These are phyloP conservation scores for Boletus smithii DNA, from an alignment of 1,284 basidiomycete species.

Conservation along the genomic window DNA sequence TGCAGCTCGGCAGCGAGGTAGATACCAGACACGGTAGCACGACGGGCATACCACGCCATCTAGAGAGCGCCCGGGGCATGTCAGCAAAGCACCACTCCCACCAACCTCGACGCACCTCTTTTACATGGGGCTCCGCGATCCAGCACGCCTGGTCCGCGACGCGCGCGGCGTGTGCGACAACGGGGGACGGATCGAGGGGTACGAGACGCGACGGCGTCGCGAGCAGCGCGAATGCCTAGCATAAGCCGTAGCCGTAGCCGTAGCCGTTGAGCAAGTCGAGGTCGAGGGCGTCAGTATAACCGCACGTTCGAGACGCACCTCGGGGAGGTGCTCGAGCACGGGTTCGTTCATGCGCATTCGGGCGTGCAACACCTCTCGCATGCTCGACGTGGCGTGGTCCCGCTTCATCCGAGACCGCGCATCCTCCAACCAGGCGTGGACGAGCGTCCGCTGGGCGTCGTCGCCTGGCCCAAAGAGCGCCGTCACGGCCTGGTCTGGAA, in stretches of 20 bases:
- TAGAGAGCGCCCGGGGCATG: constrained; percentile 28
- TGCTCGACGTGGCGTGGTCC: constrained; percentile 19
- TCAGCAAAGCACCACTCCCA: constrained; percentile 1
- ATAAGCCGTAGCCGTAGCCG: not conserved
- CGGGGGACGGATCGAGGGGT: constrained; percentile 56
- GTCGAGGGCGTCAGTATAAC: not conserved
- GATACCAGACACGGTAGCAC: constrained; percentile 58
- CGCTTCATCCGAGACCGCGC: constrained; percentile 53
- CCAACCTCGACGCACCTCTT: constrained; percentile 45
- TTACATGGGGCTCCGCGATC: constrained; percentile 46
- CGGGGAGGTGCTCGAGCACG: constrained; percentile 58
- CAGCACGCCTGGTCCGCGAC: constrained; percentile 71
- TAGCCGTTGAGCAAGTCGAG: not conserved
- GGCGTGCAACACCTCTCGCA: constrained; percentile 49
- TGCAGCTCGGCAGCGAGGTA: constrained; percentile 74
- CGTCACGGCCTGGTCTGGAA: constrained; percentile 67
- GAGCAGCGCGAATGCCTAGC: constrained; percentile 64
- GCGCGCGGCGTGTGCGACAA: constrained; percentile 51
- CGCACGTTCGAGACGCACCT: constrained; percentile 48
- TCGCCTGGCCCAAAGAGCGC: constrained; percentile 71
- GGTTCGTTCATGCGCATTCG: constrained; percentile 63
- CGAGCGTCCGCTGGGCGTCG: constrained; percentile 57
- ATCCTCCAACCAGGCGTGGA: constrained; percentile 67
- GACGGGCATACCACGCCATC: constrained; percentile 65
- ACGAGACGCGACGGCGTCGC: constrained; percentile 48